A percentile compares a stretch with the other conserved stretches of the same genome.
These are phyloP conservation scores for Entrophospora sp. DNA, from an alignment of 192 early-diverging fungal genomes.

Conservation along the genomic window DNA sequence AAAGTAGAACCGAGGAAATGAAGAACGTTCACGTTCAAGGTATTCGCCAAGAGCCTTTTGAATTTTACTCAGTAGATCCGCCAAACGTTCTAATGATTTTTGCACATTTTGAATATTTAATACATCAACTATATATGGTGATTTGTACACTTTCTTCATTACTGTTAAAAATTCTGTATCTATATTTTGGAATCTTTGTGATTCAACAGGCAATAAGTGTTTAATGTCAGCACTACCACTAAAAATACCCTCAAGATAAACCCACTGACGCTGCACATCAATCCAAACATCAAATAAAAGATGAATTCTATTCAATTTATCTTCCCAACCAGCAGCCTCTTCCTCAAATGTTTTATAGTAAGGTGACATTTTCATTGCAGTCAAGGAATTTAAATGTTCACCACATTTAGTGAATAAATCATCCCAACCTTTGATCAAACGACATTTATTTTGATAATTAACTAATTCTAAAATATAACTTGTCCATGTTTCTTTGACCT, in stretches of 20 bases:
- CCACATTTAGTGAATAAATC: conserved; percentile 93
- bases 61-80: conserved; percentile 88
- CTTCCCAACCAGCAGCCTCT: conserved; percentile 90
- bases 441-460: conserved; percentile 95
- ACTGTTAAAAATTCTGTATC: conserved; percentile 96
- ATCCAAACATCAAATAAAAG: conserved; percentile 99
- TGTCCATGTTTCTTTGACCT: conserved; percentile 87
- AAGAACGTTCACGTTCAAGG: conserved; percentile 89
- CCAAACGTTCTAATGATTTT: conserved; percentile 89
- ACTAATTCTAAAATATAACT: conserved; percentile 89
- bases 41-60: conserved; percentile 99
- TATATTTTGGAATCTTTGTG: conserved; percentile 90
- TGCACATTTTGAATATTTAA: conserved; percentile 88
- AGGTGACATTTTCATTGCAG: conserved; percentile 95
- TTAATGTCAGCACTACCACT: conserved; percentile 95
- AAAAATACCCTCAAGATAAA: conserved; percentile 99
- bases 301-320: conserved; percentile 92
- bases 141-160: conserved; percentile 99
- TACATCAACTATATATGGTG: conserved; percentile 92
- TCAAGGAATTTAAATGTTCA: conserved; percentile 91
- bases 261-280: conserved; percentile 99
- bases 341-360: conserved; percentile 99
- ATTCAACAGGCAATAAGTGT: conserved; percentile 91
- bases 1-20: conserved; percentile 99
- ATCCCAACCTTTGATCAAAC: conserved; percentile 97